phyloP scores from a whole-genome alignment of 2,329 filamentous ascomycete species.

The Atkinsonella texensis region DNA sequence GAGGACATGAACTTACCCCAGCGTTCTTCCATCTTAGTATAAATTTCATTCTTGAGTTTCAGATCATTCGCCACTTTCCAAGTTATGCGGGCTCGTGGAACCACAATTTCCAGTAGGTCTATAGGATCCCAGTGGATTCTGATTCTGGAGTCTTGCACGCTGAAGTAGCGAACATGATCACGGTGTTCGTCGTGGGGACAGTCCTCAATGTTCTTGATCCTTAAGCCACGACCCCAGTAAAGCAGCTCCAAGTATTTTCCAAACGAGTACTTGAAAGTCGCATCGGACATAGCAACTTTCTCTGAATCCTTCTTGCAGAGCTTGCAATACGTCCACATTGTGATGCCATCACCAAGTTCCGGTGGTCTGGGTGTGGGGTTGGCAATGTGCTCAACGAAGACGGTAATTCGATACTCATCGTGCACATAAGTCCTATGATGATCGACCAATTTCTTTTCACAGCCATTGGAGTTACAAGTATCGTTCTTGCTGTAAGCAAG shows the following conservation, averaged over 20 bases:
- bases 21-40: constrained; percentile 65
- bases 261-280: constrained; percentile 96
- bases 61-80: constrained; percentile 98
- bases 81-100: constrained; percentile 78
- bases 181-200: constrained; percentile 89
- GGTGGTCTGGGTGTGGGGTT: constrained; percentile 29
- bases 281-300: constrained; percentile 81
- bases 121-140: constrained; percentile 89
- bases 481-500: constrained; percentile 64
- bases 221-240: constrained; percentile 84
- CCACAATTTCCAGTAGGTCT: constrained; percentile 85
- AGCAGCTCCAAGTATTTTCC: constrained; percentile 96
- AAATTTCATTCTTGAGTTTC: constrained; percentile 85
- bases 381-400: constrained; percentile 58
- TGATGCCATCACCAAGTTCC: constrained; percentile 52
- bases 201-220: constrained; percentile 53
- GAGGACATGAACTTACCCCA: constrained; percentile 81
- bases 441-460: constrained; percentile 78
- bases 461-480: constrained; percentile 73
- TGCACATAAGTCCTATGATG: constrained; percentile 97
- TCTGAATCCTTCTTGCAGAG: constrained; percentile 83
- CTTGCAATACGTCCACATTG: constrained; percentile 98
- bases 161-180: constrained; percentile 88
- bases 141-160: constrained; percentile 72
- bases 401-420: constrained; percentile 82